A percentile compares a stretch with the other conserved stretches of the same genome.
phyloP scores from a whole-genome alignment of 2,329 filamentous ascomycete genomes.

The Curvularia lunata region DNA sequence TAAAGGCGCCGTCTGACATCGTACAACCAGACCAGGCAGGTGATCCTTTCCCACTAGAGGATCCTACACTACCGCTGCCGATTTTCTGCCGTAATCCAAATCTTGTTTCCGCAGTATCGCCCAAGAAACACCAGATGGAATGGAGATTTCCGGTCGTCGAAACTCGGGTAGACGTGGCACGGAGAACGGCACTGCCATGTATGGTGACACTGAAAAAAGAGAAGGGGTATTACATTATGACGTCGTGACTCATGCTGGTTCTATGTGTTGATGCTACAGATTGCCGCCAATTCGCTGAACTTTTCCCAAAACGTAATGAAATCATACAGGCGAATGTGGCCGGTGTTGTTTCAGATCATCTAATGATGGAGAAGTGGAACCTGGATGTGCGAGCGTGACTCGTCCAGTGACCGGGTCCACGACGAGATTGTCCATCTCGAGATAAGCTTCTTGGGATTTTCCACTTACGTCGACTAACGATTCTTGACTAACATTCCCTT shows the following conservation, averaged over 20 bases:
- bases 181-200: background rate
- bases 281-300: background rate
- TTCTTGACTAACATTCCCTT: background rate
- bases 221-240: background rate
- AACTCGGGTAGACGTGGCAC: no score
- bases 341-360: background rate
- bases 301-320: background rate
- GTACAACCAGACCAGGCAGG: background rate
- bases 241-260: background rate
- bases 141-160: background rate
- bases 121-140: background rate
- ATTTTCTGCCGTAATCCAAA: background rate
- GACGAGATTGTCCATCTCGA: conserved; percentile 1
- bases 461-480: background rate
- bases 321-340: background rate
- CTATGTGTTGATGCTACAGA: background rate
- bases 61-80: background rate
- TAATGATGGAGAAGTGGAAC: background rate
- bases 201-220: background rate
- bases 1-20: background rate
- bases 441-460: background rate
- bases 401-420: background rate
- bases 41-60: background rate
- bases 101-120: background rate
- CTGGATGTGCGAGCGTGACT: background rate